These are phyloP conservation scores for Trichosporon faecale DNA, from an alignment of 1,284 basidiomycete species.

Conservation along the genomic window DNA sequence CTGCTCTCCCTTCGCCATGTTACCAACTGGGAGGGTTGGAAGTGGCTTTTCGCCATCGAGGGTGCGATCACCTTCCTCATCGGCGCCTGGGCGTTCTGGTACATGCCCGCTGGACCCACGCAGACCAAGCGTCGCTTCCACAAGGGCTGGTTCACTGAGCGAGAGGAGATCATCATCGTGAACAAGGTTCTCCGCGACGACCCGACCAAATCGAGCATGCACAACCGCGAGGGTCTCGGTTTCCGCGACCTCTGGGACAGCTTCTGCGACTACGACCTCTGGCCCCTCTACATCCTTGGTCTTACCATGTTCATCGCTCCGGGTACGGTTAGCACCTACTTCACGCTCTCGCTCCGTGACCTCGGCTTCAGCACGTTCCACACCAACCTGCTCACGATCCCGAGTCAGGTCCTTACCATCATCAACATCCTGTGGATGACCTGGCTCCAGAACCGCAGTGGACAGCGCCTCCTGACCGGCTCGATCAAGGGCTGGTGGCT, in stretches of 20 bases:
- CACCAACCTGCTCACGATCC: slow-evolving; percentile 50
- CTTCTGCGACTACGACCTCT: slow-evolving; percentile 51
- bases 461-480: slow-evolving; percentile 29
- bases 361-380: slow-evolving; percentile 47
- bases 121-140: slow-evolving; percentile 35
- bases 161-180: slow-evolving; percentile 54
- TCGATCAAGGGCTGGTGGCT: slow-evolving; percentile 34
- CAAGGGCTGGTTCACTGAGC: slow-evolving; percentile 53
- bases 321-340: slow-evolving; percentile 38
- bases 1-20: slow-evolving; percentile 44
- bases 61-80: slow-evolving; percentile 45
- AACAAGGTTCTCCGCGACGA: slow-evolving; percentile 55
- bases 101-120: slow-evolving; percentile 46
- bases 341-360: slow-evolving; percentile 25
- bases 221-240: slow-evolving; percentile 53
- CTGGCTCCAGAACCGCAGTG: slow-evolving; percentile 30
- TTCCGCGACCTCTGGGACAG: slow-evolving; percentile 33
- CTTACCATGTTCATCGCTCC: slow-evolving; percentile 25
- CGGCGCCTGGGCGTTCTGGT: slow-evolving; percentile 42
- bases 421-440: slow-evolving; percentile 41
- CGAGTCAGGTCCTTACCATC: slow-evolving; percentile 39
- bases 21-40: slow-evolving; percentile 41
- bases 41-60: slow-evolving; percentile 44
- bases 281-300: slow-evolving; percentile 51
- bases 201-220: slow-evolving; percentile 50